A percentile compares a stretch with the other conserved stretches of the same genome.
phyloP scores from a whole-genome alignment of 2,329 filamentous ascomycete genomes.

The Paraphaeosphaeria sporulosa region DNA sequence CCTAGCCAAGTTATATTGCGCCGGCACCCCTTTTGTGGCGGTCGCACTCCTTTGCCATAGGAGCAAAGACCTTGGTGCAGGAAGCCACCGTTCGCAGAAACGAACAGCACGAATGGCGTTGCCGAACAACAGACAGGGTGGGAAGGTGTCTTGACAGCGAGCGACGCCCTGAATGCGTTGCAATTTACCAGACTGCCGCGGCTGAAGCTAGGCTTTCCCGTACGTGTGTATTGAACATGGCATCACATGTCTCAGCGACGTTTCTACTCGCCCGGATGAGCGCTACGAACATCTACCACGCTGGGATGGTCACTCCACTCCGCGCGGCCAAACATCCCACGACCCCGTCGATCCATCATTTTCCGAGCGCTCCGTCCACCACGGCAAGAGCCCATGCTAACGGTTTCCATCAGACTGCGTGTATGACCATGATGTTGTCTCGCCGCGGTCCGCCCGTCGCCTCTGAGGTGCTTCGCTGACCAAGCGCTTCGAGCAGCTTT shows the following conservation, averaged over 20 bases:
- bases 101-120: slow-evolving; percentile 9
- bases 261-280: slow-evolving; percentile 18
- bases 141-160: slow-evolving; percentile 12
- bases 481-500: slow-evolving; percentile 19
- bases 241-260: slow-evolving; percentile 13
- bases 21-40: slow-evolving; percentile 8
- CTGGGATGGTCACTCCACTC: slow-evolving; percentile 3
- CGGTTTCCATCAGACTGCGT: not conserved
- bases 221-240: not conserved
- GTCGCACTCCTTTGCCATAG: slow-evolving; percentile 9
- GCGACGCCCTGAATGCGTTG: too few relatives aligned
- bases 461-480: slow-evolving; percentile 3
- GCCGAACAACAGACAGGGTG: slow-evolving; percentile 6
- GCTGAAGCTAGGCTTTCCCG: slow-evolving; percentile 5
- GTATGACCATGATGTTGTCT: not conserved
- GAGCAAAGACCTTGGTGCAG: slow-evolving; percentile 1
- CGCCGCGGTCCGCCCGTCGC: not conserved
- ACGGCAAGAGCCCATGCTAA: not conserved
- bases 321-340: not conserved
- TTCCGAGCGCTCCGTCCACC: slow-evolving; percentile 1
- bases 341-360: slow-evolving; percentile 10
- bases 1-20: not conserved
- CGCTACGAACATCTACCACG: slow-evolving; percentile 5
- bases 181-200: slow-evolving; percentile 11
- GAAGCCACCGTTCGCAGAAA: slow-evolving; percentile 1